Conservation (phyloP, 805 yeast species). For the Metschnikowia cerradonensis region DNA sequence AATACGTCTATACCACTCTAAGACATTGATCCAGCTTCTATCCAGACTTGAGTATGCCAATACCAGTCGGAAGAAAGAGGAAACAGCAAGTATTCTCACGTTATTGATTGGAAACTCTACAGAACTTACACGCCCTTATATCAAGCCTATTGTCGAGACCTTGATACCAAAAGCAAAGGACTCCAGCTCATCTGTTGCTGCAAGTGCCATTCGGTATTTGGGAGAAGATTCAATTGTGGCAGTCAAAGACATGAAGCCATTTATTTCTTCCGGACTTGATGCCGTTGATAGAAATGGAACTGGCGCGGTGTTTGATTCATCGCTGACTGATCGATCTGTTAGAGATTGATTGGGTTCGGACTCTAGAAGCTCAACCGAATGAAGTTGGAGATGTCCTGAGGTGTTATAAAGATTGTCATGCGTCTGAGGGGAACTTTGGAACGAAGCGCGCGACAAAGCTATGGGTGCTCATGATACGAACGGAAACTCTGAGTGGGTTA, state of each 20-base stretch:
- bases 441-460: too few relatives aligned
- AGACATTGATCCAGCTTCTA: constrained; percentile 76
- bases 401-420: too few relatives aligned
- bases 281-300: constrained; percentile 56
- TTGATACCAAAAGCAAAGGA: constrained; percentile 73
- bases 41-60: constrained; percentile 83
- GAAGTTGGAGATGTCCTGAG: too few relatives aligned
- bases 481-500: too few relatives aligned
- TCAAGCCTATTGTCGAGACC: constrained; percentile 85
- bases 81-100: constrained; percentile 72
- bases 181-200: constrained; percentile 72
- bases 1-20: constrained; percentile 20
- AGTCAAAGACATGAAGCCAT: constrained; percentile 76
- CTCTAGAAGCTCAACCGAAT: too few relatives aligned
- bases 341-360: too few relatives aligned
- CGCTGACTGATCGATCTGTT: too few relatives aligned
- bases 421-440: too few relatives aligned
- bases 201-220: constrained; percentile 78
- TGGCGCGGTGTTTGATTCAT: too few relatives aligned
- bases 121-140: constrained; percentile 83
- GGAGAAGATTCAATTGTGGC: constrained; percentile 89
- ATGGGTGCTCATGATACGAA: too few relatives aligned
- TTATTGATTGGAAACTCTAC: constrained; percentile 72
- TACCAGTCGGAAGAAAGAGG: constrained; percentile 73
- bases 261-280: constrained; percentile 60